Percentiles rank a stretch among this genome's conserved stretches.
phyloP scores from a whole-genome alignment of 352 stramenopile genomes.

The Globisporangium nunn region DNA sequence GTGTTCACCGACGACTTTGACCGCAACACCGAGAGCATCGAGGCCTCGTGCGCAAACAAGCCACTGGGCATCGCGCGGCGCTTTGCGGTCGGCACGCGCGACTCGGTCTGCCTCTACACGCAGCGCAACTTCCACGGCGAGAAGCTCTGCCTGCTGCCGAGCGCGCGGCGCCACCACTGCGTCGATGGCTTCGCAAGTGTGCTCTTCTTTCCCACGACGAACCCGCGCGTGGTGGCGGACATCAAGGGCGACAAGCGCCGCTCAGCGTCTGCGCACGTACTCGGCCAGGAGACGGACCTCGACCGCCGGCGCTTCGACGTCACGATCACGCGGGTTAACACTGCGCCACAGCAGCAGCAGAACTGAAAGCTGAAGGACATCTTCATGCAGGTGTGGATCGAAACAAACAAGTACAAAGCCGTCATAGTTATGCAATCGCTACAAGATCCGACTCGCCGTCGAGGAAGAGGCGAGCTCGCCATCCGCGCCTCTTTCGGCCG shows the following conservation, averaged over 20 bases:
- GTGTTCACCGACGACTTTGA: constrained; percentile 14
- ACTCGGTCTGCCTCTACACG: constrained; percentile 15
- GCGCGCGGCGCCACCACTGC: constrained; percentile 10
- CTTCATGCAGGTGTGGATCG: too few species aligned
- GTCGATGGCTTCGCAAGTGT: constrained; percentile 15
- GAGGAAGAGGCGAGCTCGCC: too few species aligned
- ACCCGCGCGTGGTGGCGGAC: constrained; percentile 9
- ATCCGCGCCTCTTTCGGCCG: too few species aligned
- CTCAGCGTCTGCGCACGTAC: constrained; percentile 5
- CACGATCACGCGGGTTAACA: constrained; percentile 2
- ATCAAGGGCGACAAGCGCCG: constrained; percentile 11
- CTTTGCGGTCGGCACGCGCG: constrained; percentile 11
- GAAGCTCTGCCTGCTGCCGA: constrained; percentile 13
- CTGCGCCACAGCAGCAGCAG: constrained; percentile 4
- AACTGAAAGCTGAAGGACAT: neutral
- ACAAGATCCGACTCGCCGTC: too few species aligned
- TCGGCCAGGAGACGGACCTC: constrained; percentile 11
- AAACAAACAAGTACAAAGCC: too few species aligned
- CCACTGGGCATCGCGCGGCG: constrained; percentile 11
- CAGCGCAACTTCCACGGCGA: constrained; percentile 17
- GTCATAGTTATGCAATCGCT: too few species aligned
- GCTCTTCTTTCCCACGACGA: constrained; percentile 15
- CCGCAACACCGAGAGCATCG: constrained; percentile 14
- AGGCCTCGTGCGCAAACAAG: constrained; percentile 6
- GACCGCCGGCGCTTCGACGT: constrained; percentile 12